phyloP scores from a whole-genome alignment of 2,329 filamentous ascomycete species.

The Graphilbum fragrans region DNA sequence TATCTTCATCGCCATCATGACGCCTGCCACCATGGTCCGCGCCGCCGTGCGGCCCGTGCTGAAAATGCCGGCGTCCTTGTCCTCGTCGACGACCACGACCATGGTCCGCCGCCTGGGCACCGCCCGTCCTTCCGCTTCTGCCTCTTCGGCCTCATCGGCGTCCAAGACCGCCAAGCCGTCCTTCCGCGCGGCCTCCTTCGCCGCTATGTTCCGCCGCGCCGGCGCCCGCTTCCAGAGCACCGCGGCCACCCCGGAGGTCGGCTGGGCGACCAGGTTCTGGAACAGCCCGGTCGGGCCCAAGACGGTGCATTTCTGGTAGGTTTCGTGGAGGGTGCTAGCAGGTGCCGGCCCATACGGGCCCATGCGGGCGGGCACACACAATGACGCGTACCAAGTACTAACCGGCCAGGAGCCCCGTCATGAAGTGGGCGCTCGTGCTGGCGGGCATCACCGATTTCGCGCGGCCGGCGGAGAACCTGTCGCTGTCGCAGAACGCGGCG shows the following conservation, averaged over 20 bases:
- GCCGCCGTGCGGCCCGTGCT: conserved; percentile 39
- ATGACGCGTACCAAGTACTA: too few species aligned
- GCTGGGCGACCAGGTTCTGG: conserved; percentile 70
- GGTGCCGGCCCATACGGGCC: too few species aligned
- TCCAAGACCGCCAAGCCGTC: background rate
- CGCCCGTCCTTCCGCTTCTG: conserved; percentile 1
- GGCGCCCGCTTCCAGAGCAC: conserved; percentile 22
- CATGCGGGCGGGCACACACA: too few species aligned
- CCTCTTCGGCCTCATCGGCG: background rate
- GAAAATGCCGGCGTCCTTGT: conserved; percentile 16
- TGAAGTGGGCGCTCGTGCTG: conserved; percentile 93
- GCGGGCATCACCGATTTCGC: conserved; percentile 86
- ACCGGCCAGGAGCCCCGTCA: conserved; percentile 88
- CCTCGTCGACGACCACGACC: conserved; percentile 10
- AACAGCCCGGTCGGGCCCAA: conserved; percentile 70
- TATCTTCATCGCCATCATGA: too few species aligned
- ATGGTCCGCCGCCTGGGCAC: conserved; percentile 8
- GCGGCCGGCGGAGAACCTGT: conserved; percentile 85
- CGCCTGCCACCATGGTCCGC: conserved; percentile 37
- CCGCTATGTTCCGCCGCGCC: conserved; percentile 35
- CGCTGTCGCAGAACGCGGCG: conserved; percentile 81
- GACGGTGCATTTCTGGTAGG: conserved; percentile 97
- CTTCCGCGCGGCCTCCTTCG: background rate
- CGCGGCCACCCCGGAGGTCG: conserved; percentile 29
- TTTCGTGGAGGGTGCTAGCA: background rate